Conservation (phyloP, 768 basidiomycete species). For the Cystobasidium ongulense region DNA sequence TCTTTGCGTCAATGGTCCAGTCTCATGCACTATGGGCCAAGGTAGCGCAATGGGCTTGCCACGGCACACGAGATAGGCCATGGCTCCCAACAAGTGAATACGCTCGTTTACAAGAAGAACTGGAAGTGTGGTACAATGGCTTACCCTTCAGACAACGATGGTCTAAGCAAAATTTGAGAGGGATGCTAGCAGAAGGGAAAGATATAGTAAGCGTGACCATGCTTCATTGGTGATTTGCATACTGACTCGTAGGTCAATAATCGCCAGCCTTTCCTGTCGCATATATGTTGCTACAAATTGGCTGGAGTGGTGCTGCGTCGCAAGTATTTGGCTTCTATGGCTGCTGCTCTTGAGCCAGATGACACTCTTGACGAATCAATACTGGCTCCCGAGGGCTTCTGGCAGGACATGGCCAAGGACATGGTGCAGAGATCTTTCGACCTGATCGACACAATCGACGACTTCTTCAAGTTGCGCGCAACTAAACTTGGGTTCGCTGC, state of each 20-base stretch:
- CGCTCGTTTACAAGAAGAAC: not conserved
- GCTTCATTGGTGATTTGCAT: not conserved
- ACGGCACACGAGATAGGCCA: not conserved
- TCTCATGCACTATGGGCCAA: slow-evolving; percentile 8
- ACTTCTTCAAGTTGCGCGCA: slow-evolving; percentile 1
- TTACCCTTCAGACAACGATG: not conserved
- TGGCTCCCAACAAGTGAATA: slow-evolving; percentile 3
- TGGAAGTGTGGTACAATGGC: not conserved
- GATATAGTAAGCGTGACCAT: slow-evolving; percentile 3
- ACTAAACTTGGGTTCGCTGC: not conserved
- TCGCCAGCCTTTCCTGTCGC: not conserved
- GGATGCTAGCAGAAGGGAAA: slow-evolving; percentile 5
- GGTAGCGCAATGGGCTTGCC: slow-evolving; percentile 13
- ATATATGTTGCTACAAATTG: slow-evolving; percentile 2
- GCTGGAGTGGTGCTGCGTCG: slow-evolving; percentile 16
- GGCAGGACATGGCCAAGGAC: not conserved
- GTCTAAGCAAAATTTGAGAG: slow-evolving; percentile 4
- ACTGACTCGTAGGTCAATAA: not conserved
- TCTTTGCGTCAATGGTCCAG: slow-evolving; percentile 10
- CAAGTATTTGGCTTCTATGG: slow-evolving; percentile 12
- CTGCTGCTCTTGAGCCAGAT: not conserved
- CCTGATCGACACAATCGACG: not conserved
- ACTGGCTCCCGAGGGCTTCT: slow-evolving; percentile 5
- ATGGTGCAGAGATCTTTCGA: not conserved
- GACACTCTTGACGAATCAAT: not conserved